phyloP scores from a whole-genome alignment of 179 eudicot species.

The Nepenthes alata region DNA sequence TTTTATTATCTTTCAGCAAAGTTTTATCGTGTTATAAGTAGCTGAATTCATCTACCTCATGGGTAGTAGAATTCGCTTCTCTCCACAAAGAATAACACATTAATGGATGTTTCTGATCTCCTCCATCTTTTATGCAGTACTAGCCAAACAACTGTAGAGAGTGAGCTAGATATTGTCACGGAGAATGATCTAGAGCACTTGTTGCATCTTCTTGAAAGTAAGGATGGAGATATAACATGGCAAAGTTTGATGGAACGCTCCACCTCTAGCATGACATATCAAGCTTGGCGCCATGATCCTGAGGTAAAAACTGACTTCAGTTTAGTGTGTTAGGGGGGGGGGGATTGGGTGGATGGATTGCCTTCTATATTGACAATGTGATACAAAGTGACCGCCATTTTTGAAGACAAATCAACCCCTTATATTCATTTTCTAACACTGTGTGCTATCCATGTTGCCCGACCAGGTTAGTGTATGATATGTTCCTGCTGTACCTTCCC shows the following conservation, averaged over 20 bases:
- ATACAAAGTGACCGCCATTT: too few relatives aligned
- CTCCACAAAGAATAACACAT: neutral
- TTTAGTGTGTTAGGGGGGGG: too few relatives aligned
- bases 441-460: too few relatives aligned
- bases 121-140: conserved; percentile 21
- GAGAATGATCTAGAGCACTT: conserved; percentile 65
- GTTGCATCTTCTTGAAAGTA: conserved; percentile 57
- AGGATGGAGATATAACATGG: conserved; percentile 59
- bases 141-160: conserved; percentile 23
- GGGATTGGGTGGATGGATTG: too few relatives aligned
- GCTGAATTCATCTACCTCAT: neutral
- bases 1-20: too few relatives aligned
- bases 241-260: conserved; percentile 74
- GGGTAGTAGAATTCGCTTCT: neutral
- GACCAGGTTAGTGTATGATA: too few relatives aligned
- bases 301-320: conserved; percentile 25
- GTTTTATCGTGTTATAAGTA: neutral
- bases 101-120: neutral
- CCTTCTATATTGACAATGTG: too few relatives aligned
- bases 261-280: conserved; percentile 62
- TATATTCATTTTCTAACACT: too few relatives aligned
- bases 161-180: conserved; percentile 39
- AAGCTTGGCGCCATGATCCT: conserved; percentile 92
- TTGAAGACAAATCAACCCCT: too few relatives aligned
- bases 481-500: too few relatives aligned